Evolutionary conservation across 805 yeast species (phyloP).

Genomic region (Ogataea minuta): DNA sequence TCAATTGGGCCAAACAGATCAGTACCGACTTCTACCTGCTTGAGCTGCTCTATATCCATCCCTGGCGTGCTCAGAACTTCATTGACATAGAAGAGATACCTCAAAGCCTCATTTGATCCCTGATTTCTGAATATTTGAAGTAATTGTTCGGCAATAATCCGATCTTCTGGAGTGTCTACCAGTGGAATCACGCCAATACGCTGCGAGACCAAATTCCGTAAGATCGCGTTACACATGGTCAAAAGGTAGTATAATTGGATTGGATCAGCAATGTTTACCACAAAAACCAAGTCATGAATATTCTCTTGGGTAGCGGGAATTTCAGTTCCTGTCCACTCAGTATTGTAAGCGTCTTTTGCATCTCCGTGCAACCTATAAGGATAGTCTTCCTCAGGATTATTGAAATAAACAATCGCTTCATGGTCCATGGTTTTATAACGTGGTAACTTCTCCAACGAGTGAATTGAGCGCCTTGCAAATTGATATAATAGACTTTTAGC

Average conservation of each 20-base stretch:
- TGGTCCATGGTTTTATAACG: not conserved
- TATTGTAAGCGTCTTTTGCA: conserved; percentile 47
- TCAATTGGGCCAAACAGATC: conserved; percentile 20
- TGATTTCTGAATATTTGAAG: conserved; percentile 17
- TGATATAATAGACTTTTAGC: conserved; percentile 40
- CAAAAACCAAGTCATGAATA: conserved; percentile 71
- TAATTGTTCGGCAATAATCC: conserved; percentile 27
- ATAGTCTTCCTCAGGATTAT: conserved; percentile 67
- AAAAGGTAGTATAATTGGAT: conserved; percentile 50
- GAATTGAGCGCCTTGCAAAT: conserved; percentile 33
- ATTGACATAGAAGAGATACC: conserved; percentile 24
- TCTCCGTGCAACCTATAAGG: conserved; percentile 47
- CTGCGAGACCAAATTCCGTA: conserved; percentile 66
- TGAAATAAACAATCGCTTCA: conserved; percentile 60
- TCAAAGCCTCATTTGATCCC: conserved; percentile 24
- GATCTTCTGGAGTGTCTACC: conserved; percentile 26
- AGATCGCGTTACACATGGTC: conserved; percentile 46
- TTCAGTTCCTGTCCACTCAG: conserved; percentile 48
- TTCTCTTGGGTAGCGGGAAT: conserved; percentile 72
- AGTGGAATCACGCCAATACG: conserved; percentile 83
- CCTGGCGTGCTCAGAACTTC: conserved; percentile 10
- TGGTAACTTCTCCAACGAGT: conserved; percentile 14
- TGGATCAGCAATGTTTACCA: conserved; percentile 54
- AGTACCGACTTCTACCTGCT: conserved; percentile 11
- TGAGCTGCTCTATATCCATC: not conserved